Base-by-base conservation (phyloP, 306 rosid species). In the Lupinus albus region DNA sequence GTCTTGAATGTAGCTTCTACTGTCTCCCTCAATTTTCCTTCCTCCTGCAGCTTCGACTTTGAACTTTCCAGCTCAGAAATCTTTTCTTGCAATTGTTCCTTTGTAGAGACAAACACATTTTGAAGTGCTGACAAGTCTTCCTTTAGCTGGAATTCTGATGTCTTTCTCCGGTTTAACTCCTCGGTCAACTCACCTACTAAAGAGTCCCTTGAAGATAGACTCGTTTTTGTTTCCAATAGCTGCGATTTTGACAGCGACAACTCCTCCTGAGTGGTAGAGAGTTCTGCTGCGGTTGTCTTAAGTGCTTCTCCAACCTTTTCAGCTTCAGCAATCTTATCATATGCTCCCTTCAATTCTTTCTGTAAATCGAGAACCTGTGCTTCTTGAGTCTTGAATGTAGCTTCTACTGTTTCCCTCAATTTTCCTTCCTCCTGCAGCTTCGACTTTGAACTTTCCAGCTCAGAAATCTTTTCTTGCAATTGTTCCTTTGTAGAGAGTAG, bases 81-180 rank as follows among this genome's bases (percentile, higher is more conserved):
- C 74, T 82, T 89, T 57, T 72, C 85, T 49, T 76, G 82, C 56
- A 93, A 80, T 64, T 84, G 91, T 73, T 93, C 94, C 69, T 88
- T 93, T n/a, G 87, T 76, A 4, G 86, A 73, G 28, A 75, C 59
- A 72, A 80, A 69, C 32, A 80, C 61, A 53, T 55, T 83, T 76
- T 92, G 89, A 70, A 92, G 80, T 21, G 84, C 79, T 13, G 85
- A 79, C n/a, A 86, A 58, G n/a, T 93, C 96, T 72, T 89, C 96
- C 84, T 78, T 85, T 48, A 81, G 42, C 79, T 86, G 84, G 13
- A 83, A 64, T 70, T 89, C 99, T 1, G 91, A 85, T 67, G 83
- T 74, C 72, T 73, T 89, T 64, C 48, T 78, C 64, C 67, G 33
- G 74, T 74, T 77, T 84, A 93, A 71, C 49, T 88, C 94, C 56